These are phyloP conservation scores for Kodamaea derodonti DNA, from an alignment of 1,139 yeast genomes.

Conservation along the genomic window DNA sequence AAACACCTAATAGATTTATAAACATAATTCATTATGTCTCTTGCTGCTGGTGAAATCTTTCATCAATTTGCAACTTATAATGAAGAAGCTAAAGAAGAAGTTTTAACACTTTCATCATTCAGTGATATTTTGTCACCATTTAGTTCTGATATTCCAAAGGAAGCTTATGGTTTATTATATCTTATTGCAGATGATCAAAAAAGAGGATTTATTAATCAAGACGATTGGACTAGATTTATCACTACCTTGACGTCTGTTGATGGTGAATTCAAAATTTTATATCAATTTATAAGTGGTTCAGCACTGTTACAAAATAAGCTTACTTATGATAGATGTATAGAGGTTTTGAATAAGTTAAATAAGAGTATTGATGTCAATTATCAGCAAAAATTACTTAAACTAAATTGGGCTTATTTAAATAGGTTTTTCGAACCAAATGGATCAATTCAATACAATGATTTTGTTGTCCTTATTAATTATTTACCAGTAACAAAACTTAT, in stretches of 20 bases:
- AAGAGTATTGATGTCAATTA: constrained; percentile 40
- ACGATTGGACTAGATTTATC: constrained; percentile 60
- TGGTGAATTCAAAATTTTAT: constrained; percentile 56
- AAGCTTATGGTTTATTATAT: constrained; percentile 49
- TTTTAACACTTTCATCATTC: constrained; percentile 36
- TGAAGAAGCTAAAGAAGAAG: constrained; percentile 15
- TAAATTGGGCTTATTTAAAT: constrained; percentile 45
- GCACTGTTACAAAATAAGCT: constrained; percentile 7
- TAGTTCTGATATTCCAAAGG: constrained; percentile 38
- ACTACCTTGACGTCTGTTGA: constrained; percentile 51
- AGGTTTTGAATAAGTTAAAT: constrained; percentile 35
- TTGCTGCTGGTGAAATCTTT: constrained; percentile 35
- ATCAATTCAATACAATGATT: constrained; percentile 35
- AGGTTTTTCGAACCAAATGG: constrained; percentile 42
- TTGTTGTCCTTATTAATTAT: constrained; percentile 39
- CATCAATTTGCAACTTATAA: constrained; percentile 36
- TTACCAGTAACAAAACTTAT: constrained; percentile 46
- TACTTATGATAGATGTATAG: constrained; percentile 38
- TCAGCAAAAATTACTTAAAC: constrained; percentile 40
- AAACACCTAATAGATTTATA: too few species aligned
- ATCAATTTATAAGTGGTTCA: constrained; percentile 12
- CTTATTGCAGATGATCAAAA: constrained; percentile 59
- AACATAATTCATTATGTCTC: not conserved
- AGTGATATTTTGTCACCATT: constrained; percentile 41
- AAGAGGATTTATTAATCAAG: constrained; percentile 58